Percentiles rank a stretch among this genome's conserved stretches.
phyloP scores from a whole-genome alignment of 306 rosid species.

The Astragalus membranaceus region DNA sequence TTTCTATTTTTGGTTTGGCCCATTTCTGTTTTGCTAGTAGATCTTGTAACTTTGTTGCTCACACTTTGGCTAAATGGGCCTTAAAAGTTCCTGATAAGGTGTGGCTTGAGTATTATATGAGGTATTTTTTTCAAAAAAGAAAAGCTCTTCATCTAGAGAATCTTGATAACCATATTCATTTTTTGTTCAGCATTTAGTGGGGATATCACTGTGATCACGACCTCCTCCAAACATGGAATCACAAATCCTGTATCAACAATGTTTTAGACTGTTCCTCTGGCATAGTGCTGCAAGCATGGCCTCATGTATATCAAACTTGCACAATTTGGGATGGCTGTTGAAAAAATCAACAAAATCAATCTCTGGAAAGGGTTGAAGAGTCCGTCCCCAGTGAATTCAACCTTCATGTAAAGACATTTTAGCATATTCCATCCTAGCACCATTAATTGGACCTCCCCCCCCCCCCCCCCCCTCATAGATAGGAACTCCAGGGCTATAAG shows the following conservation, averaged over 20 bases:
- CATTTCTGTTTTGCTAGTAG: no score
- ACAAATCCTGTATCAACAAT: constrained; percentile 66
- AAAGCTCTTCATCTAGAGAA: constrained; percentile 89
- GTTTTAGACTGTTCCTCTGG: constrained; percentile 82
- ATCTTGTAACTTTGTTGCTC: no score
- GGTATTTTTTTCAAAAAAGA: no score
- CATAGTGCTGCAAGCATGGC: constrained; percentile 99
- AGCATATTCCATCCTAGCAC: constrained; percentile 89
- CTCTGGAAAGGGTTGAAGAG: constrained; percentile 89
- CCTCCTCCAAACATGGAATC: constrained; percentile 85
- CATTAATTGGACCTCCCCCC: no score
- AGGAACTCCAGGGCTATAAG: no score
- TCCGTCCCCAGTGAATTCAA: constrained; percentile 87
- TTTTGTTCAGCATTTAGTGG: constrained; percentile 95
- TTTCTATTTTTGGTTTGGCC: no score
- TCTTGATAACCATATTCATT: constrained; percentile 80
- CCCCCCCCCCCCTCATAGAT: constrained; percentile 71
- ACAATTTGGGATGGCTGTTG: constrained; percentile 71
- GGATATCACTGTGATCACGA: constrained; percentile 66
- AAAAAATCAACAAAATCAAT: constrained; percentile 92
- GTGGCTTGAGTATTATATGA: no score
- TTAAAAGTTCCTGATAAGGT: no score
- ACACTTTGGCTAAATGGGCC: no score
- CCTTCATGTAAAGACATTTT: constrained; percentile 90
- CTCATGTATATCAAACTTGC: constrained; percentile 80